phyloP scores from a whole-genome alignment of 176 grass and related monocot genomes.

The Themeda triandra region DNA sequence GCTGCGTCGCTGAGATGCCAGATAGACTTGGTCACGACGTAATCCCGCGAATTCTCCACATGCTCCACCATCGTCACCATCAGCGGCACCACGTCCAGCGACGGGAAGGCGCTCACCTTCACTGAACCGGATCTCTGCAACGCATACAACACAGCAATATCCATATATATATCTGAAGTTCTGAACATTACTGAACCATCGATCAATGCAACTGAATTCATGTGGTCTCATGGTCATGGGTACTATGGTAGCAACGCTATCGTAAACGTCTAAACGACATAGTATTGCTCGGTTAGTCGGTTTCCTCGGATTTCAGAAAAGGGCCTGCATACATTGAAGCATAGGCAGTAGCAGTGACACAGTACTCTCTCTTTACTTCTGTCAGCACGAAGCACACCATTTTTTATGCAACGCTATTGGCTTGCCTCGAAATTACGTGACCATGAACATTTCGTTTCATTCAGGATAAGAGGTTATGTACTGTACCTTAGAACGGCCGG shows the following conservation, averaged over 20 bases:
- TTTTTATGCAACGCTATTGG: no score
- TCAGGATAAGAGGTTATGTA: neutral
- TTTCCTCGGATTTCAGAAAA: neutral
- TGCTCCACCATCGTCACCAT: constrained; percentile 89
- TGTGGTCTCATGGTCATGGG: neutral
- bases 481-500: constrained; percentile 3
- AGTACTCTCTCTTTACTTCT: neutral
- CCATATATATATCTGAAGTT: neutral
- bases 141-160: neutral
- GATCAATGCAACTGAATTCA: neutral
- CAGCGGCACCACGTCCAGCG: constrained; percentile 66
- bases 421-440: no score
- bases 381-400: neutral
- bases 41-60: constrained; percentile 60
- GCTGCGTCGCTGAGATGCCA: constrained; percentile 78
- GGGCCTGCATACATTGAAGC: neutral
- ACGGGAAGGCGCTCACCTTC: constrained; percentile 63
- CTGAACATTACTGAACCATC: neutral
- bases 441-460: neutral
- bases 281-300: neutral
- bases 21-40: constrained; percentile 78
- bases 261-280: neutral
- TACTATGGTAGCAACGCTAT: neutral
- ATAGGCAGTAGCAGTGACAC: neutral
- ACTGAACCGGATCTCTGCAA: constrained; percentile 19